Conservation (phyloP, 345 rosid species). For the Carallia brachiata region DNA sequence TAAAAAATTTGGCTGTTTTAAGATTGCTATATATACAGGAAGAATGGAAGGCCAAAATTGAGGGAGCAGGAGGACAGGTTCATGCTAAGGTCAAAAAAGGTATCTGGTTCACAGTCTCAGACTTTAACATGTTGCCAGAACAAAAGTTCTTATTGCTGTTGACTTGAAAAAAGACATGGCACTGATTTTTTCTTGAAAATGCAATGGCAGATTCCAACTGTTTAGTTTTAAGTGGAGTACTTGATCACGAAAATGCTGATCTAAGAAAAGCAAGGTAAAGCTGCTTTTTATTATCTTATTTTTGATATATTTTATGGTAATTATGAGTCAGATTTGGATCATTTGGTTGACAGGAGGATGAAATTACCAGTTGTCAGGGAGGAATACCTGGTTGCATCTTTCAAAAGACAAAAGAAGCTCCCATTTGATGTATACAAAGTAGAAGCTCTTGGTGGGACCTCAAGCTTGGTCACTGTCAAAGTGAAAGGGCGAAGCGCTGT, state of each 20-base stretch:
- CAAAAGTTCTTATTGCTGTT: neutral
- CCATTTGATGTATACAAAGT: constrained; percentile 69
- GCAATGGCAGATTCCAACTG: constrained; percentile 71
- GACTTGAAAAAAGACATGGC: neutral
- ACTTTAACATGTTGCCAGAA: constrained; percentile 3
- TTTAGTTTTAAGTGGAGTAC: constrained; percentile 65
- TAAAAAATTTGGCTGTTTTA: constrained; percentile 10
- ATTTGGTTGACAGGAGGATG: constrained; percentile 67
- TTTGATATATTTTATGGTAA: constrained; percentile 15
- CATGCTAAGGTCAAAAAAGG: constrained; percentile 80
- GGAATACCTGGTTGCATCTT: constrained; percentile 79
- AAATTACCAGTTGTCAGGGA: constrained; percentile 80
- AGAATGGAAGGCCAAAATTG: constrained; percentile 77
- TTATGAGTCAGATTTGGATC: constrained; percentile 13
- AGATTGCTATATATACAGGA: constrained; percentile 47
- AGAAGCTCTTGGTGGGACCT: constrained; percentile 60
- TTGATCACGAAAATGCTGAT: constrained; percentile 55
- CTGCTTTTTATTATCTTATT: constrained; percentile 16
- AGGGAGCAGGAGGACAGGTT: constrained; percentile 67
- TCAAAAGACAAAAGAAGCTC: constrained; percentile 72
- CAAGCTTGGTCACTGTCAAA: constrained; percentile 76
- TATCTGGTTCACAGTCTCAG: constrained; percentile 23
- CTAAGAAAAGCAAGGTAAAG: constrained; percentile 79
- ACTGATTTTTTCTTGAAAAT: constrained; percentile 17
- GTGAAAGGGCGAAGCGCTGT: constrained; percentile 95